Evolutionary conservation across 176 grass and related monocot genomes (phyloP).

Genomic region (Rhynchospora tenuis): DNA sequence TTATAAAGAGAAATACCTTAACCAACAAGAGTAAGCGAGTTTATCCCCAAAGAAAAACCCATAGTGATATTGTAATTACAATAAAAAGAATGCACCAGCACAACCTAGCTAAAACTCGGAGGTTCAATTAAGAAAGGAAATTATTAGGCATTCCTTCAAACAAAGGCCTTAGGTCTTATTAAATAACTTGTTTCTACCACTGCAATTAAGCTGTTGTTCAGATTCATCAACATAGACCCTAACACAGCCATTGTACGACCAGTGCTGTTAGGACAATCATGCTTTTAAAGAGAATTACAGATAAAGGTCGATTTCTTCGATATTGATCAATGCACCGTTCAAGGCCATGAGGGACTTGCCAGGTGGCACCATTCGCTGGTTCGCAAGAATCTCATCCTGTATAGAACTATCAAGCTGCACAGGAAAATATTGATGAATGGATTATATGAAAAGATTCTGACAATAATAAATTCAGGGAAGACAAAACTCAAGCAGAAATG

Average conservation of each 20-base stretch:
- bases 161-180: background rate
- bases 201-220: background rate
- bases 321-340: constrained; percentile 96
- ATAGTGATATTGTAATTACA: background rate
- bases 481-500: constrained; percentile 10
- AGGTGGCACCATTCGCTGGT: constrained; percentile 97
- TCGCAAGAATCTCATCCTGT: constrained; percentile 89
- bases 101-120: background rate
- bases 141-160: background rate
- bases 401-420: constrained; percentile 75
- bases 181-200: constrained; percentile 4
- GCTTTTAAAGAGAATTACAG: constrained; percentile 46
- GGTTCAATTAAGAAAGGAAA: background rate
- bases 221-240: background rate
- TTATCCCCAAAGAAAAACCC: background rate
- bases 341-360: constrained; percentile 97
- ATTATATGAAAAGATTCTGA: constrained; percentile 9
- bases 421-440: constrained; percentile 13
- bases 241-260: background rate
- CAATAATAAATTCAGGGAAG: background rate
- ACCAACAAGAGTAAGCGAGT: background rate
- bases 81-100: background rate
- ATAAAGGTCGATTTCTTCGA: constrained; percentile 98
- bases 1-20: background rate
- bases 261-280: background rate